Percentiles rank a stretch among this genome's conserved stretches.
Conservation (phyloP, 148 eudicot genomes). For the Arbutus unedo region DNA sequence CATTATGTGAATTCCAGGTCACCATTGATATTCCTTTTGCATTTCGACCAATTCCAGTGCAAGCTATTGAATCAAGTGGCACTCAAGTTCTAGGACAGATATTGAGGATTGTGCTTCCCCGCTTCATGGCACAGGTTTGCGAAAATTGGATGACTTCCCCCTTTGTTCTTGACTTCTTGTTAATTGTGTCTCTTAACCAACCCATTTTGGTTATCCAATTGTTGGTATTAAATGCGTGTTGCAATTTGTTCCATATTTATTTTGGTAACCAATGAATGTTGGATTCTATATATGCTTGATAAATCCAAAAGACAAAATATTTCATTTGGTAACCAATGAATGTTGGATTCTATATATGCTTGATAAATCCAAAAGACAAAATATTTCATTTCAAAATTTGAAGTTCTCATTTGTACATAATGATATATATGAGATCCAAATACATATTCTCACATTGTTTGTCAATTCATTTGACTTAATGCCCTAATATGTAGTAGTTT, state of each 20-base stretch:
- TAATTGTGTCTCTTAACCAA: not conserved
- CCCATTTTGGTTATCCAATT: not conserved
- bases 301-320: not conserved
- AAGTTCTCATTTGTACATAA: not conserved
- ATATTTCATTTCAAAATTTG: not conserved
- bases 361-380: not conserved
- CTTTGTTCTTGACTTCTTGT: not conserved
- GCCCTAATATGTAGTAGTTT: not conserved
- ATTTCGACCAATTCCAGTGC: slow-evolving; percentile 66
- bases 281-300: not conserved
- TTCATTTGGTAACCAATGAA: not conserved
- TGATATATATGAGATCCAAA: not conserved
- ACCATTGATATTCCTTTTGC: slow-evolving; percentile 85
- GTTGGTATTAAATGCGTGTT: not conserved
- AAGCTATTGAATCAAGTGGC: slow-evolving; percentile 79
- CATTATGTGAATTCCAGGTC: slow-evolving; percentile 45
- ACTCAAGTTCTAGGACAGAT: slow-evolving; percentile 71
- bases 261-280: not conserved
- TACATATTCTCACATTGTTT: not conserved
- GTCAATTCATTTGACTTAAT: not conserved
- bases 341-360: not conserved
- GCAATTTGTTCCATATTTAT: not conserved
- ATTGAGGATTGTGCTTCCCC: slow-evolving; percentile 77
- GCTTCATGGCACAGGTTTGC: slow-evolving; percentile 86
- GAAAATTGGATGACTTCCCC: not conserved